Conservation (phyloP, 2,329 filamentous ascomycete species). For the Gaeumannomyces tritici region DNA sequence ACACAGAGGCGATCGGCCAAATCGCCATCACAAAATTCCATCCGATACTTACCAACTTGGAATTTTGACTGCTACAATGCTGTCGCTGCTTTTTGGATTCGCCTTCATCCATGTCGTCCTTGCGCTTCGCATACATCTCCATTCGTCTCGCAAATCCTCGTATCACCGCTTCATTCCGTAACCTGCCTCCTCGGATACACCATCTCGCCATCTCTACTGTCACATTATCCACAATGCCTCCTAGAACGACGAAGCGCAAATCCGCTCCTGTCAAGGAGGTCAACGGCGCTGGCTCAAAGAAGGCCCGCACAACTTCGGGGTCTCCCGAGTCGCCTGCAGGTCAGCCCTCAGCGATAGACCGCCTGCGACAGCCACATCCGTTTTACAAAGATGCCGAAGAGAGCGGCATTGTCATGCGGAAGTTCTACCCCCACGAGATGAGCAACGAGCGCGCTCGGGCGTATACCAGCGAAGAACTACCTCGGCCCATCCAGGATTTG, state of each 20-base stretch:
- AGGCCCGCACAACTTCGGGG: conserved; percentile 9
- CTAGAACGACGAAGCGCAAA: conserved; percentile 16
- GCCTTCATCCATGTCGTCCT: not conserved
- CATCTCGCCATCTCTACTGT: too few species aligned
- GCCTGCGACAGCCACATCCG: conserved; percentile 35
- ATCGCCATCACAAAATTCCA: not conserved
- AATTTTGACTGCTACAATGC: not conserved
- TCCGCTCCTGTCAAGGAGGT: conserved; percentile 10
- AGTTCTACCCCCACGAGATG: conserved; percentile 83
- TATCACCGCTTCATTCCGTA: not conserved
- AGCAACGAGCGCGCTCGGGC: conserved; percentile 65
- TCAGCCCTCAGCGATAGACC: conserved; percentile 12
- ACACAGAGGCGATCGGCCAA: not conserved
- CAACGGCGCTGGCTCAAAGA: conserved; percentile 11
- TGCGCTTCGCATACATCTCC: not conserved
- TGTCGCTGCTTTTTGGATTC: not conserved
- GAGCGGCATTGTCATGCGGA: conserved; percentile 56
- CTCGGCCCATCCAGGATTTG: conserved; percentile 64
- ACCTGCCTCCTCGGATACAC: too few species aligned
- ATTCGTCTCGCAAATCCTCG: not conserved
- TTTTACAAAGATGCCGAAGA: conserved; percentile 35
- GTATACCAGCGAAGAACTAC: conserved; percentile 61
- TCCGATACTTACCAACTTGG: not conserved
- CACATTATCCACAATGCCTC: conserved; percentile 14
- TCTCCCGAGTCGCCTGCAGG: not conserved